These are phyloP conservation scores for Nitzschia sp. DNA, from an alignment of 108 stramenopile species.

Conservation along the genomic window DNA sequence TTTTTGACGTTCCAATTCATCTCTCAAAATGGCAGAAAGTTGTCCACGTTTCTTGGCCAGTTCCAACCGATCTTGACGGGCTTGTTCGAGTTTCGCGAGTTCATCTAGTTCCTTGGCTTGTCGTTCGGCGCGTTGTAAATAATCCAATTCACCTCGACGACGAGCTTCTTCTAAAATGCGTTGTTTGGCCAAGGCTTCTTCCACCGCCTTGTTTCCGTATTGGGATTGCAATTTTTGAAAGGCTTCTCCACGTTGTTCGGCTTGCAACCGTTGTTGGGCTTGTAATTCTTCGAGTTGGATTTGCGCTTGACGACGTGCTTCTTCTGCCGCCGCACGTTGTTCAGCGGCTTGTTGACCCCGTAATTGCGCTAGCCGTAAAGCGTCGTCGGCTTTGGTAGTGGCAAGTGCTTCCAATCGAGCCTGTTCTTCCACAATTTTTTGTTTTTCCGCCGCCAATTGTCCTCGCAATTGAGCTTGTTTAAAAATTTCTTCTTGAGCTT, in stretches of 20 bases:
- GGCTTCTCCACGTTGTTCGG: neutral
- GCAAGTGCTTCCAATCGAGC: neutral
- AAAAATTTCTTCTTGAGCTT: neutral
- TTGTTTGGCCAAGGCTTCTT: neutral
- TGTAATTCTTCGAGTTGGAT: neutral
- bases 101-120: neutral
- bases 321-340: neutral
- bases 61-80: neutral
- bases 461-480: neutral
- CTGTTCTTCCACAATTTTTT: neutral
- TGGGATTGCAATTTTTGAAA: neutral
- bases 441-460: neutral
- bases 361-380: neutral
- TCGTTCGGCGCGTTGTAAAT: constrained; percentile 2
- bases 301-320: neutral
- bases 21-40: neutral
- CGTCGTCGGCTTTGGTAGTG: neutral
- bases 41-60: neutral
- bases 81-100: neutral
- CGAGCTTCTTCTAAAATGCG: neutral
- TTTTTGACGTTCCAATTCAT: neutral
- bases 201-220: neutral
- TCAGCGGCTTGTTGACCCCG: neutral
- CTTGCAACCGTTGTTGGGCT: neutral
- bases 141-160: neutral